phyloP scores from a whole-genome alignment of 331 rosid species.

The Acacia concinna region DNA sequence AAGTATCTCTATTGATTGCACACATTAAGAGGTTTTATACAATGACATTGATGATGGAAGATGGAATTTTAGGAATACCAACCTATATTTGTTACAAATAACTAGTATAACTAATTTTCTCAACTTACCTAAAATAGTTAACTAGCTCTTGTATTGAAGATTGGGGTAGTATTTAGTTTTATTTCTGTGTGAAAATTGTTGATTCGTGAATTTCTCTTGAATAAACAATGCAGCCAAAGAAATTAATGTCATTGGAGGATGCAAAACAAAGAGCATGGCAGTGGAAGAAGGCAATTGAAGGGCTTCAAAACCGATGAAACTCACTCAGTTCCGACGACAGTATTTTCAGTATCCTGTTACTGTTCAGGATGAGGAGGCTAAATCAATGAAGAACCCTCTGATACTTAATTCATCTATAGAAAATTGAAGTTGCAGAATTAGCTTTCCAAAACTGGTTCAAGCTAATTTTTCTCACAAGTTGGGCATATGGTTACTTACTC shows the following conservation, averaged over 20 bases:
- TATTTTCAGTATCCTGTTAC: slow-evolving; percentile 41
- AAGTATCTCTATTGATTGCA: too few relatives aligned
- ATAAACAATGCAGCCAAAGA: slow-evolving; percentile 73
- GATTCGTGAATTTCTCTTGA: neutral
- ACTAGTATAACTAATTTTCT: too few relatives aligned
- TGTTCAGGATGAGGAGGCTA: slow-evolving; percentile 47
- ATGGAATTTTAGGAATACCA: too few relatives aligned
- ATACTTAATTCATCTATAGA: slow-evolving; percentile 45
- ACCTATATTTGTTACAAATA: too few relatives aligned
- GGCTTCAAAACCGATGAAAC: slow-evolving; percentile 89
- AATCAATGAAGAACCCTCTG: slow-evolving; percentile 36
- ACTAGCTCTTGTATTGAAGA: too few relatives aligned
- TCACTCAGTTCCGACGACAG: slow-evolving; percentile 32
- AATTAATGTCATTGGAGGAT: slow-evolving; percentile 85
- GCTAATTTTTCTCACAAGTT: slow-evolving; percentile 38
- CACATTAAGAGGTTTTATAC: too few relatives aligned
- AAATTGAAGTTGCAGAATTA: slow-evolving; percentile 38
- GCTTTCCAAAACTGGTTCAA: slow-evolving; percentile 40
- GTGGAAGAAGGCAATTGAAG: slow-evolving; percentile 99
- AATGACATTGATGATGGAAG: too few relatives aligned
- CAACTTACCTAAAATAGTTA: too few relatives aligned
- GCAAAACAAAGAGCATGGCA: slow-evolving; percentile 93
- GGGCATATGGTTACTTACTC: slow-evolving; percentile 33
- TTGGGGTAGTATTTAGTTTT: too few relatives aligned
- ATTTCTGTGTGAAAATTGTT: neutral